These are phyloP conservation scores for Linnemannia hyalina DNA, from an alignment of 192 early-diverging fungal species.

Conservation along the genomic window DNA sequence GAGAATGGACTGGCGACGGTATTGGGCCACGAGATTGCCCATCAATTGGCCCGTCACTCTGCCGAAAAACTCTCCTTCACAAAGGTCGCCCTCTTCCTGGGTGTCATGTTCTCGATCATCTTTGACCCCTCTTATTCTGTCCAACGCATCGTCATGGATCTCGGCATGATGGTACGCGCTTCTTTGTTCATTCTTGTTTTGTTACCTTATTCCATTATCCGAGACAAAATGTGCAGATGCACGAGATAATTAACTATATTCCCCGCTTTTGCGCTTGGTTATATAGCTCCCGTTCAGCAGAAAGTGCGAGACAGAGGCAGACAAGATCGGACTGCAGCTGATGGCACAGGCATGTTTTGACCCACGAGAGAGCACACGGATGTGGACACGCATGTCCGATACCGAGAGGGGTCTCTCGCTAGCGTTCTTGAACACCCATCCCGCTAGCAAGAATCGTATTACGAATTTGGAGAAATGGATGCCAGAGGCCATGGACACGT, in stretches of 20 bases:
- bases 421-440: conserved; percentile 90
- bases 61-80: conserved; percentile 89
- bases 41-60: conserved; percentile 91
- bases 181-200: background rate
- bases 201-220: background rate
- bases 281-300: conserved; percentile 83
- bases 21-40: conserved; percentile 94
- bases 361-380: conserved; percentile 77
- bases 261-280: background rate
- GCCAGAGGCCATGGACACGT: conserved; percentile 68
- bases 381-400: conserved; percentile 88
- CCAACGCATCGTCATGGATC: conserved; percentile 68
- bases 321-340: conserved; percentile 87
- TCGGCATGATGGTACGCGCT: conserved; percentile 71
- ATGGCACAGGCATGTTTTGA: conserved; percentile 96
- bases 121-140: conserved; percentile 78
- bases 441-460: conserved; percentile 78
- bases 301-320: conserved; percentile 93
- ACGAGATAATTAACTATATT: background rate
- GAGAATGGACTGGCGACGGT: conserved; percentile 95
- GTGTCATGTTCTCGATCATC: conserved; percentile 72
- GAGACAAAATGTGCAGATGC: too few species aligned
- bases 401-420: conserved; percentile 54
- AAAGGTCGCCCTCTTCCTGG: conserved; percentile 71
- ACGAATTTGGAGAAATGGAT: conserved; percentile 72